These are phyloP conservation scores for Microdochium nivale DNA, from an alignment of 2,329 filamentous ascomycete genomes.

Conservation along the genomic window DNA sequence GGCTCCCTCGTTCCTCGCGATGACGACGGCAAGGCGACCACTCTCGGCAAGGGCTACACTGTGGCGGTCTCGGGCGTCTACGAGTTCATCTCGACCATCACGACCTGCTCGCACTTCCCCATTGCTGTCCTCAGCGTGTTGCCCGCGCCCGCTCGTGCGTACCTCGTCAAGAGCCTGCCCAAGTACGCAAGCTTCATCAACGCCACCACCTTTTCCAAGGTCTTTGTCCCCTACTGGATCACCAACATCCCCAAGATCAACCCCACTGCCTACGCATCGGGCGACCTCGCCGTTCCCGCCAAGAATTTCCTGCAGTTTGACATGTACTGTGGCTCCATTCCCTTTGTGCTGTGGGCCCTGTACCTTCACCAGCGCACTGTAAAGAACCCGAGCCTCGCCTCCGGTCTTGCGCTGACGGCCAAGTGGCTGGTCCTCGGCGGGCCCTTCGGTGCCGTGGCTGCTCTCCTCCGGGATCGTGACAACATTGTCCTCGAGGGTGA, in stretches of 20 bases:
- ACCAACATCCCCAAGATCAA: background rate
- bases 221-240: slow-evolving; percentile 1
- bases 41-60: background rate
- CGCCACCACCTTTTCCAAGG: background rate
- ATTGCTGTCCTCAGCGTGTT: background rate
- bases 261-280: background rate
- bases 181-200: background rate
- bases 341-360: slow-evolving; percentile 1
- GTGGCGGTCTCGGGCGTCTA: background rate
- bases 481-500: background rate
- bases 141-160: background rate
- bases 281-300: background rate
- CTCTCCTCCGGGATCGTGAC: background rate
- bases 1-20: background rate
- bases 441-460: background rate
- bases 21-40: background rate
- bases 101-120: background rate
- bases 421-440: background rate
- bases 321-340: background rate
- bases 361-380: background rate
- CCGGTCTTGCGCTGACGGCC: background rate
- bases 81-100: background rate
- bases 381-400: background rate
- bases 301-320: background rate
- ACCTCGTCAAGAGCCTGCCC: background rate